phyloP scores from a whole-genome alignment of 805 yeast genomes.

The Wickerhamiella australiensis region DNA sequence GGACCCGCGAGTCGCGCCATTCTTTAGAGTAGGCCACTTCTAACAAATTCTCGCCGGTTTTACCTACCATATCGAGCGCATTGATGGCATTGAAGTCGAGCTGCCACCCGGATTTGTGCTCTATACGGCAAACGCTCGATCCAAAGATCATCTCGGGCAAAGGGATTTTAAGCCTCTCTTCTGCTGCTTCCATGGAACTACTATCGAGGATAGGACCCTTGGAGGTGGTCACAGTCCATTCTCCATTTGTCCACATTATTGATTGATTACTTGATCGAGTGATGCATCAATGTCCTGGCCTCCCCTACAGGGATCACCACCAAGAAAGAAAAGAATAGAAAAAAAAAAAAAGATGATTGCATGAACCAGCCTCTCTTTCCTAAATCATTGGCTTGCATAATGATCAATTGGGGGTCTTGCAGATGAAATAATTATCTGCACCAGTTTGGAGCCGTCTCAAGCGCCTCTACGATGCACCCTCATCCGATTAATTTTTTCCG shows the following conservation, averaged over 20 bases:
- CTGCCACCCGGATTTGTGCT: constrained; percentile 33
- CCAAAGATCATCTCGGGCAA: constrained; percentile 98
- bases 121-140: constrained; percentile 50
- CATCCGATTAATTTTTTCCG: background rate
- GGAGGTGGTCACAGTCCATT: constrained; percentile 62
- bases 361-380: no score
- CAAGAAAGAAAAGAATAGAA: no score
- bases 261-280: no score
- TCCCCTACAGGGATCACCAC: no score
- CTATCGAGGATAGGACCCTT: constrained; percentile 69
- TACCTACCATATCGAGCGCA: constrained; percentile 51
- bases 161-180: constrained; percentile 54
- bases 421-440: constrained; percentile 14
- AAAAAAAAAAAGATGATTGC: no score
- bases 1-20: constrained; percentile 43
- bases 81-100: constrained; percentile 66
- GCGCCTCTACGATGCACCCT: background rate
- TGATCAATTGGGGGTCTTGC: background rate
- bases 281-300: no score
- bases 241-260: constrained; percentile 18
- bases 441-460: background rate
- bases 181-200: constrained; percentile 58
- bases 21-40: constrained; percentile 78
- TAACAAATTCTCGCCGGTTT: constrained; percentile 39
- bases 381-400: no score